phyloP scores from a whole-genome alignment of 2,329 filamentous ascomycete species.

The Venturia carpophila region DNA sequence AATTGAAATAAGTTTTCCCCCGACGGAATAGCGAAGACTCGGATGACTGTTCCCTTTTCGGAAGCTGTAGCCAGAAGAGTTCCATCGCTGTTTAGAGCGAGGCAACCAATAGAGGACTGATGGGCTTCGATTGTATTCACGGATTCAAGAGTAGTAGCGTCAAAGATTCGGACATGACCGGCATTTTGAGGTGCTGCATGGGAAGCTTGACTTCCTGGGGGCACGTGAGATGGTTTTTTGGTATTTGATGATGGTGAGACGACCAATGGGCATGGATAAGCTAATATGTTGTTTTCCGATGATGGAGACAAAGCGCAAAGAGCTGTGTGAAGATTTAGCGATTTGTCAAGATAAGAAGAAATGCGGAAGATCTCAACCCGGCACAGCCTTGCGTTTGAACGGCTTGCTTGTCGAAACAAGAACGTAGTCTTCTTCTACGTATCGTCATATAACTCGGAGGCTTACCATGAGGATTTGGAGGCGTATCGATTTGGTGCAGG shows the following conservation, averaged over 20 bases:
- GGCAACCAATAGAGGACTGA: slow-evolving; percentile 79
- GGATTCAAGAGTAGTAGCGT: slow-evolving; percentile 80
- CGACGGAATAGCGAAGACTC: slow-evolving; percentile 85
- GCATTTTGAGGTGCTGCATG: slow-evolving; percentile 55
- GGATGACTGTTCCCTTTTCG: slow-evolving; percentile 94
- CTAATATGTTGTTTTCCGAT: slow-evolving; percentile 91
- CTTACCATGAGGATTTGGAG: slow-evolving; percentile 72
- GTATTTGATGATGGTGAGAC: slow-evolving; percentile 40
- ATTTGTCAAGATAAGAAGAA: not conserved
- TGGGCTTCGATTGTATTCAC: slow-evolving; percentile 95
- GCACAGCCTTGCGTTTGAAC: slow-evolving; percentile 19
- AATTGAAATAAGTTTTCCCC: slow-evolving; percentile 96
- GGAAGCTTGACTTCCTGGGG: slow-evolving; percentile 47
- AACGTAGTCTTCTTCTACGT: not conserved
- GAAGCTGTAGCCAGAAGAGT: slow-evolving; percentile 89
- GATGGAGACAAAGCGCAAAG: slow-evolving; percentile 91
- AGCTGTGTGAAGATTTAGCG: slow-evolving; percentile 38
- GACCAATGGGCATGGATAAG: slow-evolving; percentile 67
- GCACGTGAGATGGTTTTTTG: slow-evolving; percentile 68
- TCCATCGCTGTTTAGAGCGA: slow-evolving; percentile 86
- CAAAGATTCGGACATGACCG: slow-evolving; percentile 88
- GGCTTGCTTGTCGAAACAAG: not conserved
- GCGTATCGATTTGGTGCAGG: slow-evolving; percentile 85
- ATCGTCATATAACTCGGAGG: not conserved
- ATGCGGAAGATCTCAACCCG: not conserved